phyloP scores from a whole-genome alignment of 2,329 filamentous ascomycete genomes.

The Orbilia ellipsospora region DNA sequence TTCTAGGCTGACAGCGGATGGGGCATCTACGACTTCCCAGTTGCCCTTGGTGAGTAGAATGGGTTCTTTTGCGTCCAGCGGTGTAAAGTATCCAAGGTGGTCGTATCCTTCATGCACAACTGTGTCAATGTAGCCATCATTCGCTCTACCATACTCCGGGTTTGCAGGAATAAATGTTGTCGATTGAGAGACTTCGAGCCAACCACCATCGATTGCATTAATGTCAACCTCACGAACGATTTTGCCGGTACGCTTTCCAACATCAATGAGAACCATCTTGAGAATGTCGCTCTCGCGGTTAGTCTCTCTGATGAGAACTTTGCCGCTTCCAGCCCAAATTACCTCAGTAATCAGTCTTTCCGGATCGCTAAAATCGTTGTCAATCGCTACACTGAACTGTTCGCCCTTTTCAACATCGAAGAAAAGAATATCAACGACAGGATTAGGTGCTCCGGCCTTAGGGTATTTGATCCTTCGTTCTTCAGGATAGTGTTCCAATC shows the following conservation, averaged over 20 bases:
- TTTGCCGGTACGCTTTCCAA: constrained; percentile 76
- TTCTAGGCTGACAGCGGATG: constrained; percentile 83
- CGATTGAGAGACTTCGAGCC: constrained; percentile 92
- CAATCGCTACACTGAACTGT: constrained; percentile 80
- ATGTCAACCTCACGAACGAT: constrained; percentile 84
- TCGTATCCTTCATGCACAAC: constrained; percentile 87
- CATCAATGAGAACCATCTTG: constrained; percentile 86
- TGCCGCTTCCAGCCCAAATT: constrained; percentile 82
- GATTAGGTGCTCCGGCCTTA: constrained; percentile 93
- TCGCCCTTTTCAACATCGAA: constrained; percentile 83
- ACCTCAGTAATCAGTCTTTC: constrained; percentile 93
- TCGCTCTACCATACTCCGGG: constrained; percentile 75
- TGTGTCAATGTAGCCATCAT: constrained; percentile 94
- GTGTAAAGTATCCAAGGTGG: constrained; percentile 92
- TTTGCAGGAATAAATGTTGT: constrained; percentile 89
- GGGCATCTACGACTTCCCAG: constrained; percentile 91
- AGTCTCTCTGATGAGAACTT: constrained; percentile 88
- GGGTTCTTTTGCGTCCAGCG: constrained; percentile 83
- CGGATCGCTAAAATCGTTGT: constrained; percentile 80
- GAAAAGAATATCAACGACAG: constrained; percentile 85
- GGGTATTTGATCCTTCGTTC: constrained; percentile 95
- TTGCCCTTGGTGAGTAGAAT: constrained; percentile 85
- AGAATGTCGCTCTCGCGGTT: constrained; percentile 95
- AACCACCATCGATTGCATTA: constrained; percentile 87
- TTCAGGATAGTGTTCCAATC: constrained; percentile 90